Conservation (phyloP, 2,329 filamentous ascomycete genomes). For the Colletotrichum horii region DNA sequence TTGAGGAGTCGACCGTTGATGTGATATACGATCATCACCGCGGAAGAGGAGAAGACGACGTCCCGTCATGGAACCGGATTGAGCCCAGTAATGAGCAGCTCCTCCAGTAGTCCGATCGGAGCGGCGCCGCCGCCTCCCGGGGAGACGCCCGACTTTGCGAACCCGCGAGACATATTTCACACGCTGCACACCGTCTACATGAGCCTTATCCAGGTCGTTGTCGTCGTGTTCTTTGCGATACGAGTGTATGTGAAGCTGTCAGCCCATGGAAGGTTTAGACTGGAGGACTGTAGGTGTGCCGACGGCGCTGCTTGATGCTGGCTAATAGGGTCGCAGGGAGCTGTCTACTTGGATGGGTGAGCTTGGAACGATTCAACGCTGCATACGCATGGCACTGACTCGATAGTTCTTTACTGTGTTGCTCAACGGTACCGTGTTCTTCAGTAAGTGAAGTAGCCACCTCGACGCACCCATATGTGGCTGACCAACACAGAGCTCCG, state of each 20-base stretch:
- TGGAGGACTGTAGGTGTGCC: slow-evolving; percentile 13
- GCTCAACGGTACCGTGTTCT: slow-evolving; percentile 1
- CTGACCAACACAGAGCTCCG: neutral
- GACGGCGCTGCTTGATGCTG: neutral
- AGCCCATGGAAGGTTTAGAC: slow-evolving; percentile 3
- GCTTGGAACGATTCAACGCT: neutral
- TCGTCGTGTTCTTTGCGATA: slow-evolving; percentile 8
- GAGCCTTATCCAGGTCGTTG: neutral
- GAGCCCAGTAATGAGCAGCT: slow-evolving; percentile 1
- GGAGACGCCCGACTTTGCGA: slow-evolving; percentile 16
- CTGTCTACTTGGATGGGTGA: slow-evolving; percentile 15
- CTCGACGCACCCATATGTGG: neutral
- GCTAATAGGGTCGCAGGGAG: slow-evolving; percentile 7
- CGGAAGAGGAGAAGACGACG: neutral
- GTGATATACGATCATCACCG: neutral
- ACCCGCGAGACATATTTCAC: slow-evolving; percentile 10
- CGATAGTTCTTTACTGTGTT: slow-evolving; percentile 11
- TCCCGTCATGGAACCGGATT: slow-evolving; percentile 2
- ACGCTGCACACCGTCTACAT: neutral
- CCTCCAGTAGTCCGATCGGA: neutral
- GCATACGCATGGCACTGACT: neutral
- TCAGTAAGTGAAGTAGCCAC: slow-evolving; percentile 3
- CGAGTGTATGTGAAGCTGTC: slow-evolving; percentile 12
- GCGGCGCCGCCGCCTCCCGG: slow-evolving; percentile 16
- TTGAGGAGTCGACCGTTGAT: neutral